Evolutionary conservation across 2,329 filamentous ascomycete genomes (phyloP).

Genomic region (Fusarium sp.): DNA sequence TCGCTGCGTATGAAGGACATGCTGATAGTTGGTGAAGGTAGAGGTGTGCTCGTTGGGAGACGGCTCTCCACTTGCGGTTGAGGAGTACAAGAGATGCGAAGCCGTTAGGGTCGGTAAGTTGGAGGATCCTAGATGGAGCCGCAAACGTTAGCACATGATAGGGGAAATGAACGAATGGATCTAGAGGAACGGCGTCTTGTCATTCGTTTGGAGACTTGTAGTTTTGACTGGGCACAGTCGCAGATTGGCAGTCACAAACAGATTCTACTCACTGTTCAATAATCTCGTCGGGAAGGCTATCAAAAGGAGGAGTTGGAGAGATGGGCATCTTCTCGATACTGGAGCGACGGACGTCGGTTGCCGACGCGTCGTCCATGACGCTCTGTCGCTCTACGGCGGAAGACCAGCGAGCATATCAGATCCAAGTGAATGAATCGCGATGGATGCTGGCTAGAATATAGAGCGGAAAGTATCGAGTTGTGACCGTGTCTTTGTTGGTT

Average conservation of each 20-base stretch:
- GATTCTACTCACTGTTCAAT: slow-evolving; percentile 68
- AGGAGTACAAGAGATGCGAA: slow-evolving; percentile 73
- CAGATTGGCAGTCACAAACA: background rate
- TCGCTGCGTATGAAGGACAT: slow-evolving; percentile 67
- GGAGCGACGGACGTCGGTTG: slow-evolving; percentile 44
- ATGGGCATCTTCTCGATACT: slow-evolving; percentile 49
- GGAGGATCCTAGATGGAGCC: slow-evolving; percentile 63
- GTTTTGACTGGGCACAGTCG: background rate
- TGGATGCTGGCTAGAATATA: background rate
- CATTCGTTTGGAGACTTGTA: background rate
- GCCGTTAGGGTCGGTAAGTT: slow-evolving; percentile 66
- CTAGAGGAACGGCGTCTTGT: background rate
- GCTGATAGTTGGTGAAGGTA: slow-evolving; percentile 69
- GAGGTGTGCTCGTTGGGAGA: slow-evolving; percentile 70
- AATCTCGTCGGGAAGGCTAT: slow-evolving; percentile 72
- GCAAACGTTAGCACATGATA: slow-evolving; percentile 29
- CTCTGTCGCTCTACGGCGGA: slow-evolving; percentile 38
- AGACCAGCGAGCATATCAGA: slow-evolving; percentile 39
- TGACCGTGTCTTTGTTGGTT: slow-evolving; percentile 9
- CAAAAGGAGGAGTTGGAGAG: slow-evolving; percentile 55
- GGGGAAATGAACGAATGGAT: background rate
- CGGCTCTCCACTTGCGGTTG: slow-evolving; percentile 71
- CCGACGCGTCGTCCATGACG: slow-evolving; percentile 48
- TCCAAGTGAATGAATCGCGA: slow-evolving; percentile 5
- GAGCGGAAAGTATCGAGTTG: slow-evolving; percentile 1